phyloP scores from a whole-genome alignment of 169 alveolate species.

The Cryptosporidium meleagridis region DNA sequence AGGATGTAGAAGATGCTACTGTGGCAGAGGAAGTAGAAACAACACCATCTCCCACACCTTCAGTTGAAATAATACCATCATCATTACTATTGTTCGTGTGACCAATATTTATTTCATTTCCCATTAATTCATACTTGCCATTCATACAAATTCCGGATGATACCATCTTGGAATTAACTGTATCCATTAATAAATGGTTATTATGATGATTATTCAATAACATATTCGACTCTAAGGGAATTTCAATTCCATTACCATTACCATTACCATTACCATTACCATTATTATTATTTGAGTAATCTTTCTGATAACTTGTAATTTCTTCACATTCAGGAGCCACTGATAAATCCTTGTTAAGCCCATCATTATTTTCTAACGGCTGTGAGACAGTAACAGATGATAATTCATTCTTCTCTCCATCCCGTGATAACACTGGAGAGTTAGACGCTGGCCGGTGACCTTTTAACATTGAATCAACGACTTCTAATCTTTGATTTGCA shows the following conservation, averaged over 20 bases:
- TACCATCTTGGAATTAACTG: background rate
- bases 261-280: background rate
- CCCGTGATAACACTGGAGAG: background rate
- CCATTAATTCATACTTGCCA: slow-evolving; percentile 10
- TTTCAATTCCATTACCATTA: background rate
- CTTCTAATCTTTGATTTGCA: background rate
- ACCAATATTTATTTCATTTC: background rate
- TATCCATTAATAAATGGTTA: background rate
- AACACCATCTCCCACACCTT: slow-evolving; percentile 25
- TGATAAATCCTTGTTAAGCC: background rate
- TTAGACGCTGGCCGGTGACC: background rate
- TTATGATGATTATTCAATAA: background rate
- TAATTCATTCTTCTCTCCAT: background rate
- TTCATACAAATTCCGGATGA: background rate
- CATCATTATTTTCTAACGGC: slow-evolving; percentile 6
- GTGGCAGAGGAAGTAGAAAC: slow-evolving; percentile 29
- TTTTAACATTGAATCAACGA: background rate
- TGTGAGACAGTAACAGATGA: background rate
- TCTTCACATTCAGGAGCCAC: background rate
- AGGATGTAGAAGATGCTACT: background rate
- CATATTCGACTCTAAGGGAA: background rate
- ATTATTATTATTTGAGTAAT: slow-evolving; percentile 1
- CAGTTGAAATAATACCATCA: slow-evolving; percentile 1
- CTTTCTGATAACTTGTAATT: slow-evolving; percentile 36
- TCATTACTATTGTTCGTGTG: background rate